A percentile compares a stretch with the other conserved stretches of the same genome.
Evolutionary conservation across 2,329 filamentous ascomycete genomes (phyloP).

Genomic region (Taxawa tesnikishii): DNA sequence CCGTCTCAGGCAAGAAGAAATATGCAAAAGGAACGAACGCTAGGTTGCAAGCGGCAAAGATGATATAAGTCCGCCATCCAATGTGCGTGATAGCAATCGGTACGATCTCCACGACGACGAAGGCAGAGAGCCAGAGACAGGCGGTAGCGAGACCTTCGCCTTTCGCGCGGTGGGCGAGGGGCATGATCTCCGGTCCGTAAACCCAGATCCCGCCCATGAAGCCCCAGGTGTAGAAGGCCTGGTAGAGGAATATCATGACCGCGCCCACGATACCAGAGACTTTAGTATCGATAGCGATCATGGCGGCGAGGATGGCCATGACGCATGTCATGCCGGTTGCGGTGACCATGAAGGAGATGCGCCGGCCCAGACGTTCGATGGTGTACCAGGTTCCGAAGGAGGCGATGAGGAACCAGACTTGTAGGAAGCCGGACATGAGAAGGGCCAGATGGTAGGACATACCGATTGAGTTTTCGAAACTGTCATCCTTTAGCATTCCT

Average conservation of each 20-base stretch:
- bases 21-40: neutral
- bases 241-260: neutral
- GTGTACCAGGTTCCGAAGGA: neutral
- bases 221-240: neutral
- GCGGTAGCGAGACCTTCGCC: neutral
- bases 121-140: conserved; percentile 28
- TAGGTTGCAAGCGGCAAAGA: neutral
- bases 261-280: neutral
- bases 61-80: conserved; percentile 25
- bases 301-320: neutral
- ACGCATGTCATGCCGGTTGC: neutral
- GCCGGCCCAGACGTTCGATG: neutral
- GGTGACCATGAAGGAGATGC: neutral
- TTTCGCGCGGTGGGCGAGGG: neutral
- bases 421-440: neutral
- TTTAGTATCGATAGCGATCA: neutral
- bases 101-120: conserved; percentile 55
- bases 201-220: neutral
- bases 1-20: conserved; percentile 21
- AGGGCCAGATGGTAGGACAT: neutral
- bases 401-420: neutral
- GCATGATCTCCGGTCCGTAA: neutral
- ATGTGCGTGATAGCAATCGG: conserved; percentile 47
- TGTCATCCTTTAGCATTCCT: too few relatives aligned
- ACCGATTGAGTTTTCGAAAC: neutral